phyloP scores from a whole-genome alignment of 495 filamentous ascomycete genomes.

The Talaromyces stipitatus region DNA sequence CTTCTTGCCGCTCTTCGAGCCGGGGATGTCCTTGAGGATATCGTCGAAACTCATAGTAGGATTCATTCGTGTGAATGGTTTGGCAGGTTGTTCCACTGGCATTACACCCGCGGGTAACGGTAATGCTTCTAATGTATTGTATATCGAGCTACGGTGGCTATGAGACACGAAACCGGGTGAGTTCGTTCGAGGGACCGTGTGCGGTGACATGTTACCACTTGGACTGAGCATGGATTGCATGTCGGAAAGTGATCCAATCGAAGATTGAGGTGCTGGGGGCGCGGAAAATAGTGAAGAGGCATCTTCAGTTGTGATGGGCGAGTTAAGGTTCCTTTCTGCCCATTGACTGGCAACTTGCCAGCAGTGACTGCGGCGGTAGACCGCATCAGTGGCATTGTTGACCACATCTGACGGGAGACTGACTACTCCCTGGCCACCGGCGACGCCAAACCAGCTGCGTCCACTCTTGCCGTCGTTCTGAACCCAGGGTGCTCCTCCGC shows the following conservation, averaged over 20 bases:
- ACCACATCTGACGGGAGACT: slow-evolving; percentile 74
- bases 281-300: slow-evolving; percentile 36
- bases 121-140: slow-evolving; percentile 43
- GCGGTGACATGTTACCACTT: slow-evolving; percentile 24
- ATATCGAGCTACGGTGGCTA: slow-evolving; percentile 36
- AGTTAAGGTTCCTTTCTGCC: slow-evolving; percentile 40
- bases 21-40: slow-evolving; percentile 39
- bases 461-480: slow-evolving; percentile 58
- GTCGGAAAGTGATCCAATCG: slow-evolving; percentile 32
- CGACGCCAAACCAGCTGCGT: slow-evolving; percentile 74
- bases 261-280: slow-evolving; percentile 34
- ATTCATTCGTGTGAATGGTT: slow-evolving; percentile 35
- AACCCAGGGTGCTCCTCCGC: slow-evolving; percentile 78
- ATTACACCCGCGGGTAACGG: slow-evolving; percentile 43
- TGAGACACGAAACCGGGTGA: slow-evolving; percentile 28
- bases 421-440: slow-evolving; percentile 62
- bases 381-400: slow-evolving; percentile 81
- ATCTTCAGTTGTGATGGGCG: slow-evolving; percentile 30
- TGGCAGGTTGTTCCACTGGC: slow-evolving; percentile 35
- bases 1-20: slow-evolving; percentile 31
- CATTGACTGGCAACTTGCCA: slow-evolving; percentile 79
- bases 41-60: slow-evolving; percentile 48
- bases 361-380: slow-evolving; percentile 86
- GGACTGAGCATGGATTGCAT: slow-evolving; percentile 22
- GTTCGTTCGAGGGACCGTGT: slow-evolving; percentile 34